Evolutionary conservation across 768 basidiomycete genomes (phyloP).

Genomic region (Hypholoma fasciculare): DNA sequence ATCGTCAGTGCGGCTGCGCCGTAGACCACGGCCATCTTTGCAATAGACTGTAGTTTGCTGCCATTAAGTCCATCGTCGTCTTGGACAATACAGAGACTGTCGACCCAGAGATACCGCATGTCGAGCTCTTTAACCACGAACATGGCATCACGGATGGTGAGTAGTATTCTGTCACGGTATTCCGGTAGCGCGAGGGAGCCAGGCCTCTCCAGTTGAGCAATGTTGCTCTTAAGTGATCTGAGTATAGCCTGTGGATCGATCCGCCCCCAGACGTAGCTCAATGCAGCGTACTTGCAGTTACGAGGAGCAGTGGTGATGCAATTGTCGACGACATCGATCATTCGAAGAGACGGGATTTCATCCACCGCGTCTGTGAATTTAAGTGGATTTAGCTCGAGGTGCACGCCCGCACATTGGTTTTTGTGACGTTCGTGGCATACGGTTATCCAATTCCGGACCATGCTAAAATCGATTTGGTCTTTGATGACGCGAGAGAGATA

Average conservation of each 20-base stretch:
- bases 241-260: slow-evolving; percentile 4
- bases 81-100: slow-evolving; percentile 11
- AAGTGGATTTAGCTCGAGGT: not conserved
- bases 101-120: slow-evolving; percentile 11
- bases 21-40: slow-evolving; percentile 10
- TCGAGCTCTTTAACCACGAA: not conserved
- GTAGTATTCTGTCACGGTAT: slow-evolving; percentile 1
- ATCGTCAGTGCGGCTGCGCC: slow-evolving; percentile 4
- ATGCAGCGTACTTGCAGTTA: slow-evolving; percentile 5
- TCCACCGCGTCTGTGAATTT: not conserved
- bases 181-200: not conserved
- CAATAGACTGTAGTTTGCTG: slow-evolving; percentile 3
- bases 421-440: not conserved
- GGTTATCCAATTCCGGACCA: not conserved
- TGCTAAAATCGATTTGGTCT: not conserved
- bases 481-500: not conserved
- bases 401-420: not conserved
- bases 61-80: slow-evolving; percentile 1
- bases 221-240: not conserved
- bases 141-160: slow-evolving; percentile 12
- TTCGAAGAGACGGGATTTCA: not conserved
- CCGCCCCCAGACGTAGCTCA: slow-evolving; percentile 15
- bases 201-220: not conserved
- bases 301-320: slow-evolving; percentile 7
- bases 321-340: slow-evolving; percentile 15